These are phyloP conservation scores for Bimuria novae-zelandiae DNA, from an alignment of 2,329 filamentous ascomycete genomes.

Conservation along the genomic window DNA sequence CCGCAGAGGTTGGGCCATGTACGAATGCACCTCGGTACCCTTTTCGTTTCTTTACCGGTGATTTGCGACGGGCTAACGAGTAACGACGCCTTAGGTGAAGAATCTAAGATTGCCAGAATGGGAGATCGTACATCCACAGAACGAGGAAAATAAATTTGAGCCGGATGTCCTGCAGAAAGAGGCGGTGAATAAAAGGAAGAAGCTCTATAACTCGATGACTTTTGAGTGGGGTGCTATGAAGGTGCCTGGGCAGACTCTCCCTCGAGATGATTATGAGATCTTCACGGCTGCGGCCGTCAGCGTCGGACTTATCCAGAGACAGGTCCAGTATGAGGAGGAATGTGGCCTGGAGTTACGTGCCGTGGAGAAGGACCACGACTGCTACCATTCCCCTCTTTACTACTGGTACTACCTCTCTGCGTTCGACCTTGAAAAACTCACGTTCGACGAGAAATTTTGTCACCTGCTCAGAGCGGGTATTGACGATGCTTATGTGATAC, in stretches of 20 bases:
- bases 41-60: no score
- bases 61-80: no score
- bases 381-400: background rate
- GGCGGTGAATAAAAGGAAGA: background rate
- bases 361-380: background rate
- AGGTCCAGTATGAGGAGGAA: background rate
- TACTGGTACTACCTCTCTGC: background rate
- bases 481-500: constrained; percentile 6
- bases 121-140: background rate
- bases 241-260: background rate
- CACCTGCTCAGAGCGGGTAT: constrained; percentile 9
- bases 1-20: background rate
- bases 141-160: background rate
- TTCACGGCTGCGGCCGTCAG: background rate
- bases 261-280: background rate
- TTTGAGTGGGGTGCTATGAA: background rate
- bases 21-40: no score
- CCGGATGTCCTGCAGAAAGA: background rate
- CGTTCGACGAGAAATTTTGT: constrained; percentile 6
- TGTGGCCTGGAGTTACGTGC: background rate
- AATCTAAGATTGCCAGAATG: background rate
- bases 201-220: background rate
- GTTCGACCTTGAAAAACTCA: background rate
- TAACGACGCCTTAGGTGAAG: no score
- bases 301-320: background rate